A percentile compares a stretch with the other conserved stretches of the same genome.
Conservation (phyloP, 768 basidiomycete genomes). For the Lactifluus volemus region DNA sequence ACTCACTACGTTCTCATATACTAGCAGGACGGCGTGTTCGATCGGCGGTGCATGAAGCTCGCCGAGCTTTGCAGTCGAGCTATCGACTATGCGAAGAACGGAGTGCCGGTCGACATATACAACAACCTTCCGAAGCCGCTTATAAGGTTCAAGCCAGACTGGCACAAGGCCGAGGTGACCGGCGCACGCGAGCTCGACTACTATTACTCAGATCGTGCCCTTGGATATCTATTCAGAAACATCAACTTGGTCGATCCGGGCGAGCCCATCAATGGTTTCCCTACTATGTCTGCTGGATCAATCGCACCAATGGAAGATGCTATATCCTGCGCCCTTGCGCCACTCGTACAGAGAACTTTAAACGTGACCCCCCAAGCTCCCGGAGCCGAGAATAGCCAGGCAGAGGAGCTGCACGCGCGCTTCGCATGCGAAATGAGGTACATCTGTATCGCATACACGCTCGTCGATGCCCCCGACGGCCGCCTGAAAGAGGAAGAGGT, state of each 20-base stretch:
- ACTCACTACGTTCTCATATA: not conserved
- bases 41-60: not conserved
- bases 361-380: too few relatives aligned
- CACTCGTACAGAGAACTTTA: not conserved
- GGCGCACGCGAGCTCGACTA: not conserved
- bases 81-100: not conserved
- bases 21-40: not conserved
- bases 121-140: not conserved
- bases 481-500: not conserved
- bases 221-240: slow-evolving; percentile 16
- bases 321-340: not conserved
- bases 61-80: not conserved
- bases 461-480: not conserved
- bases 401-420: not conserved
- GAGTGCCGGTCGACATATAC: not conserved
- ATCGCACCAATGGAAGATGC: not conserved
- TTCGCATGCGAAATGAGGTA: not conserved
- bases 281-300: not conserved
- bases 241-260: slow-evolving; percentile 39
- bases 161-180: not conserved
- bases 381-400: not conserved
- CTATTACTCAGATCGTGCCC: not conserved
- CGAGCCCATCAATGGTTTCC: slow-evolving; percentile 15
- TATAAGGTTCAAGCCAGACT: not conserved
- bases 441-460: not conserved